Percentiles rank a stretch among this genome's conserved stretches.
phyloP scores from a whole-genome alignment of 768 basidiomycete genomes.

The Dentipellis sp. region DNA sequence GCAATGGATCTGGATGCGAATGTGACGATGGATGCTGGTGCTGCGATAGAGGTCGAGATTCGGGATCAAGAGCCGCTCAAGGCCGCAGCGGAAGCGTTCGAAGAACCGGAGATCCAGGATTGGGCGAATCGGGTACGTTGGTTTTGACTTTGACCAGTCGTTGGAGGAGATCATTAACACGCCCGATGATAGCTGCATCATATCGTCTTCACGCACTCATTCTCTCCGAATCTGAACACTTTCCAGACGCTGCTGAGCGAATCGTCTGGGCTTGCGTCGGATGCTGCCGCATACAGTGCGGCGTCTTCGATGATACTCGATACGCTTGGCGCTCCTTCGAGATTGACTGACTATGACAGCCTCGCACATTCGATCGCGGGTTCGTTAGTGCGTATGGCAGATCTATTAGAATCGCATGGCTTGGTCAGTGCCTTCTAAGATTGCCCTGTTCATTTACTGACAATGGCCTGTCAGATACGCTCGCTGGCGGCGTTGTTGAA shows the following conservation, averaged over 20 bases:
- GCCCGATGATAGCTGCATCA: constrained; percentile 8
- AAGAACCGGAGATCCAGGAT: constrained; percentile 1
- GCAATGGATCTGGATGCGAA: not conserved
- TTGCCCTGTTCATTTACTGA: not conserved
- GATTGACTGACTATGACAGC: constrained; percentile 1
- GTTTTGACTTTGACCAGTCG: not conserved
- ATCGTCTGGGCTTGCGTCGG: not conserved
- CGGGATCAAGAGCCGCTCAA: not conserved
- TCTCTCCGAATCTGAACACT: constrained; percentile 2
- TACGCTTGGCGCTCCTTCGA: not conserved
- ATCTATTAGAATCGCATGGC: constrained; percentile 2
- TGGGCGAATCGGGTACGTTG: constrained; percentile 11
- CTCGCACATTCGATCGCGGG: constrained; percentile 1
- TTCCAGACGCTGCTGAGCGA: constrained; percentile 11
- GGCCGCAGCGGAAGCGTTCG: not conserved
- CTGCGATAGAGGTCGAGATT: not conserved
- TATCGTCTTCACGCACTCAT: constrained; percentile 9
- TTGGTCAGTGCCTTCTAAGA: constrained; percentile 1
- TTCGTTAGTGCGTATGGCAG: constrained; percentile 9
- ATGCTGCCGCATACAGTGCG: not conserved
- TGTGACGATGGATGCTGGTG: constrained; percentile 5
- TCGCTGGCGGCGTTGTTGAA: constrained; percentile 7
- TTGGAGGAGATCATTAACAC: not conserved
- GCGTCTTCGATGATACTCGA: constrained; percentile 11
- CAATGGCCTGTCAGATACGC: constrained; percentile 3